phyloP scores from a whole-genome alignment of 371 early-diverging fungal species.

The Saksenaea oblongispora region DNA sequence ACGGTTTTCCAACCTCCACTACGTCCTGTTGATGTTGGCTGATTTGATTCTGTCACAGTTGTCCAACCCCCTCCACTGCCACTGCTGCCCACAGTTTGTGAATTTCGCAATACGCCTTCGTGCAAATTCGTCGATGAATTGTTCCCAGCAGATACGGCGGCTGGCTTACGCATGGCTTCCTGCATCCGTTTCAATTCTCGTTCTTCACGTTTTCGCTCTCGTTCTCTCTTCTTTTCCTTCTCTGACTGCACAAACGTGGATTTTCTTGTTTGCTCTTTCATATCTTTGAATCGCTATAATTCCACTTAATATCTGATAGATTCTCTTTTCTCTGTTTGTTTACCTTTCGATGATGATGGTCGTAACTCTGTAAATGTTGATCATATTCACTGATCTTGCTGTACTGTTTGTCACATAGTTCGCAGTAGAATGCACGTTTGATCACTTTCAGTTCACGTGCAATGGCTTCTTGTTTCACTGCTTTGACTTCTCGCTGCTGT shows the following conservation, averaged over 20 bases:
- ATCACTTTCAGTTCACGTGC: constrained; percentile 64
- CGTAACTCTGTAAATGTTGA: constrained; percentile 75
- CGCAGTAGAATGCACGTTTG: constrained; percentile 76
- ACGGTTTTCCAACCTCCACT: background rate
- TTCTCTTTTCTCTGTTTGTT: background rate
- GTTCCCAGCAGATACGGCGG: constrained; percentile 16
- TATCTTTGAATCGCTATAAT: constrained; percentile 73
- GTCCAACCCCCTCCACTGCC: constrained; percentile 6
- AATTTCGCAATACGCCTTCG: background rate
- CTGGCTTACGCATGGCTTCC: constrained; percentile 60
- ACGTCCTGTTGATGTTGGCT: background rate
- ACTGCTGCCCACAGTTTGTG: background rate
- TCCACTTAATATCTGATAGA: background rate
- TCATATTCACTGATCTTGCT: constrained; percentile 74
- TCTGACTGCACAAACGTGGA: constrained; percentile 35
- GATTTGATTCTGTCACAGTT: background rate
- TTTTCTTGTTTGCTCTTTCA: constrained; percentile 63
- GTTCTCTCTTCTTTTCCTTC: constrained; percentile 57
- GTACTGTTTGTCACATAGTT: constrained; percentile 81
- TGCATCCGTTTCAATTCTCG: constrained; percentile 67
- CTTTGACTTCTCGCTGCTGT: constrained; percentile 45
- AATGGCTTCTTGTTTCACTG: constrained; percentile 46
- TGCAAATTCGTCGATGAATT: background rate
- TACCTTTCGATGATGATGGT: constrained; percentile 78
- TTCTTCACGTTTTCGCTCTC: constrained; percentile 71